These are phyloP conservation scores for Penicillium riverlandense DNA, from an alignment of 495 filamentous ascomycete species.

Conservation along the genomic window DNA sequence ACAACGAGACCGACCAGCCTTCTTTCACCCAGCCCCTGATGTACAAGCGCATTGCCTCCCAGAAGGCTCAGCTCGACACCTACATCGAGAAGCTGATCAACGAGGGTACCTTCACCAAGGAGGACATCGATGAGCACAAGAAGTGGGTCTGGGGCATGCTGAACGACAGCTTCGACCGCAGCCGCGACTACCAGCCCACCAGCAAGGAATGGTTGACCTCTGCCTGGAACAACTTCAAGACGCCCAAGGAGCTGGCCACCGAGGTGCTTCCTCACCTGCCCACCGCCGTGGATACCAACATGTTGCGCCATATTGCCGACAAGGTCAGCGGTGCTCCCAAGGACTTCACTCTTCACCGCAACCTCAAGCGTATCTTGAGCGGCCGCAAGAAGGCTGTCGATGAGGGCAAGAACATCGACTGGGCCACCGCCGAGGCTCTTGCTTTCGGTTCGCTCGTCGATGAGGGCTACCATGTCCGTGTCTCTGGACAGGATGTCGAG, in stretches of 20 bases:
- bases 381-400: conserved; percentile 86
- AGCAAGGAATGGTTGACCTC: conserved; percentile 97
- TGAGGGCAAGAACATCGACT: conserved; percentile 93
- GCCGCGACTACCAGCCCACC: conserved; percentile 94
- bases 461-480: conserved; percentile 92
- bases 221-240: conserved; percentile 99
- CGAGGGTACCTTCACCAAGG: conserved; percentile 91
- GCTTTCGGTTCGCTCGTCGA: conserved; percentile 86
- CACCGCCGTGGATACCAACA: conserved; percentile 65
- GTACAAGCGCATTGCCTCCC: conserved; percentile 91
- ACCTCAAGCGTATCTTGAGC: conserved; percentile 91
- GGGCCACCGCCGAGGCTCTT: conserved; percentile 93
- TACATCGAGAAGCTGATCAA: conserved; percentile 84
- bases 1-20: conserved; percentile 99
- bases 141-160: conserved; percentile 99
- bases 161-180: conserved; percentile 90
- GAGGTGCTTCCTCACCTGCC: conserved; percentile 91
- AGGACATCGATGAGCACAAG: conserved; percentile 97
- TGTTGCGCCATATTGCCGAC: conserved; percentile 70
- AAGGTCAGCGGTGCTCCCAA: conserved; percentile 70
- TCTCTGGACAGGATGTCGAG: conserved; percentile 98
- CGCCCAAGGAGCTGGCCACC: conserved; percentile 91
- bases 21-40: conserved; percentile 99
- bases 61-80: conserved; percentile 72
- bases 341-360: conserved; percentile 81